Base-by-base conservation (phyloP, 306 rosid species). In the Comarum palustre region DNA sequence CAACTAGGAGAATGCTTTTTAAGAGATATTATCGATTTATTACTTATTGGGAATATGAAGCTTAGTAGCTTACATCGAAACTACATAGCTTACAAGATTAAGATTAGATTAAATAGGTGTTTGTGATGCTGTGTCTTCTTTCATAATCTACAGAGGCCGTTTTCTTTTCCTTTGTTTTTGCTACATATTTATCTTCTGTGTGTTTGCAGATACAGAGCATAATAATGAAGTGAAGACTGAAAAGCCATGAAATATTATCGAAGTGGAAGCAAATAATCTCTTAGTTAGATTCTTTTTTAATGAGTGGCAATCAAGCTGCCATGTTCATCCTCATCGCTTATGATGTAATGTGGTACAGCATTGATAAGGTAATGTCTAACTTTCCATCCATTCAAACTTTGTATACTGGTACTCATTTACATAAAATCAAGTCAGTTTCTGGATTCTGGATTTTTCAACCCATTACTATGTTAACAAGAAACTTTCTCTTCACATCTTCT, bases 171-270 rank as follows among this genome's bases (percentile, higher is more conserved):
- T 4, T 13, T 24, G 1, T 4, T 4, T 32, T 6, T 16, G 5
- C 9, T 2, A 38, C 32, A 20, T 45, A 16, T 15, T 29, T 25
- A 67, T 46, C 22, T 69, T 69, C 7, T 5, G 29, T 71, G 17
- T 57, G 66, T 16, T 57, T 71, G 54, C 27, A 55, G 66, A 55
- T 55, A 27, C 14, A 55, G 66, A 71, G 42, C 52, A 55, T 10
- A 17, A 15, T 39, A 57, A 41, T 17, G 66, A 55, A 55, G 42
- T 57, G 75, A 71, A 71, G 47, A 52, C 24, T 2, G 71, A 66
- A 25, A 24, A 32, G 27, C 52, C 39, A 41, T 71, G 41, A 55
- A 71, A 57, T 46, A 39, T 55, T 27, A 11, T 8, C n/a, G 27
- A 13, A 41, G 1, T 10, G 66, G 74, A 22, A 45, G 39, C 34